Evolutionary conservation across 805 yeast species (phyloP).

Genomic region (Yueomyces sp.): DNA sequence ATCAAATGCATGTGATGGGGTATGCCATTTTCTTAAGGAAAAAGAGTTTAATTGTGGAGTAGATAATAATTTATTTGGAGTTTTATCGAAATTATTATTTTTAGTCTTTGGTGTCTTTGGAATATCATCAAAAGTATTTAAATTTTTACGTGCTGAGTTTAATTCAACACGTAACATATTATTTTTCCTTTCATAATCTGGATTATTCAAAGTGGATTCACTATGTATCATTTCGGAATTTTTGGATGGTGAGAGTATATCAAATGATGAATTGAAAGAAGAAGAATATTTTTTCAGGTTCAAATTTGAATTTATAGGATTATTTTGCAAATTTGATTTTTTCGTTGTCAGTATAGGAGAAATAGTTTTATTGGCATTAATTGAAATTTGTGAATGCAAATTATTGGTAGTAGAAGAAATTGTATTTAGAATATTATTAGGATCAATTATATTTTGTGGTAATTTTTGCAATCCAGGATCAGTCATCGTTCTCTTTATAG

Average conservation of each 20-base stretch:
- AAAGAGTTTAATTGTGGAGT: conserved; percentile 16
- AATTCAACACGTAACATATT: background rate
- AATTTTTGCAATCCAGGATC: conserved; percentile 3
- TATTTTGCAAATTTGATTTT: conserved; percentile 1
- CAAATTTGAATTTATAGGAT: conserved; percentile 8
- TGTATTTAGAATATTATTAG: conserved; percentile 1
- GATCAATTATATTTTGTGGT: conserved; percentile 1
- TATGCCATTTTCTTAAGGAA: conserved; percentile 19
- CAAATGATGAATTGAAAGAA: conserved; percentile 24
- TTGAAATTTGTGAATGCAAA: background rate
- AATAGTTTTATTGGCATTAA: background rate
- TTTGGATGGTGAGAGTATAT: conserved; percentile 16
- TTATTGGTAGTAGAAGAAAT: background rate
- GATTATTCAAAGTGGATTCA: background rate
- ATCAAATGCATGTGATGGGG: conserved; percentile 23
- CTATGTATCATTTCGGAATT: background rate
- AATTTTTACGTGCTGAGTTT: background rate
- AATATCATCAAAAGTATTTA: background rate
- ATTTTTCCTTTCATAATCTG: background rate
- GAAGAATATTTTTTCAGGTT: conserved; percentile 19
- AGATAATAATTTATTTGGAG: conserved; percentile 11
- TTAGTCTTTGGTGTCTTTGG: conserved; percentile 13
- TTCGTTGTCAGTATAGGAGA: background rate
- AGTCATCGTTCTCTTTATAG: background rate
- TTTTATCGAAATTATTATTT: conserved; percentile 8